phyloP scores from a whole-genome alignment of 2,329 filamentous ascomycete species.

The Botryotinia calthae region DNA sequence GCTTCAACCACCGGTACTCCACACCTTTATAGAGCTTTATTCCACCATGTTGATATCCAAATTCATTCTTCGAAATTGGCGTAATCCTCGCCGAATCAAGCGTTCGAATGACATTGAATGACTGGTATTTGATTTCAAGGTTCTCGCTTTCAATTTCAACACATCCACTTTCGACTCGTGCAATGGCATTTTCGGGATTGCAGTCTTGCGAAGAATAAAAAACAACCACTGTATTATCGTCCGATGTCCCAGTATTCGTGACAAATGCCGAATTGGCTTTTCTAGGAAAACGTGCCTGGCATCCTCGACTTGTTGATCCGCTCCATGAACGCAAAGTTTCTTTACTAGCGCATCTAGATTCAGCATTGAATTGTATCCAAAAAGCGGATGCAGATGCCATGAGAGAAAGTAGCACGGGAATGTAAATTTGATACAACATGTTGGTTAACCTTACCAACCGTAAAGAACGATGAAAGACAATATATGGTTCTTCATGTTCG shows the following conservation, averaged over 20 bases:
- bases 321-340: background rate
- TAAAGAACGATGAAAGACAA: background rate
- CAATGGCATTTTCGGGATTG: conserved; percentile 12
- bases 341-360: background rate
- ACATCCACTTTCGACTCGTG: conserved; percentile 13
- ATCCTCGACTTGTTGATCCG: background rate
- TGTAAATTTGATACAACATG: conserved; percentile 2
- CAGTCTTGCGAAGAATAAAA: conserved; percentile 9
- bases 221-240: conserved; percentile 9
- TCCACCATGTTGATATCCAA: conserved; percentile 1
- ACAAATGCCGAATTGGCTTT: background rate
- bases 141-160: background rate
- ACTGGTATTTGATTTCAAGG: background rate
- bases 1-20: conserved; percentile 14
- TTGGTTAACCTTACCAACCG: background rate
- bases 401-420: background rate
- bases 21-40: background rate
- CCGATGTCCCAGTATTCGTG: conserved; percentile 1
- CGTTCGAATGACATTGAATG: conserved; percentile 7
- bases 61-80: conserved; percentile 15
- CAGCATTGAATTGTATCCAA: conserved; percentile 7
- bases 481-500: background rate
- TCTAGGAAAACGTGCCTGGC: background rate
- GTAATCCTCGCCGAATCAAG: conserved; percentile 2
- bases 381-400: background rate